These are phyloP conservation scores for Globomyces pollinis-pini DNA, from an alignment of 192 early-diverging fungal genomes.

Conservation along the genomic window DNA sequence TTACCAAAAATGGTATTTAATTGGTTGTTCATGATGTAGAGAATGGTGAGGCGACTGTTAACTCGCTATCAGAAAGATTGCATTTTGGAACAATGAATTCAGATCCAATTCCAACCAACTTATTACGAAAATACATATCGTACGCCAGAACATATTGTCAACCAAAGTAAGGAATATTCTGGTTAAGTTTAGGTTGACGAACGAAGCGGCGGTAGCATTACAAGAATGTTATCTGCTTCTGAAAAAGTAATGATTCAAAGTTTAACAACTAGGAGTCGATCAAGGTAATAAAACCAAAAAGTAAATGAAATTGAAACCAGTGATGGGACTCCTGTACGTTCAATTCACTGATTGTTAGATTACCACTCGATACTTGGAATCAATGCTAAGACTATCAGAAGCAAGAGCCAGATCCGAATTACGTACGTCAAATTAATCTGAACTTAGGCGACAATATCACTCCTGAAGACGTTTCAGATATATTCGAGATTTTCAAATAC, in stretches of 20 bases:
- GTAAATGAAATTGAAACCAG: too few species aligned
- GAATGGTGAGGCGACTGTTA: neutral
- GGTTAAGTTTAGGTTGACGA: too few species aligned
- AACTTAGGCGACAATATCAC: slow-evolving; percentile 68
- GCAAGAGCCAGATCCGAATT: slow-evolving; percentile 71
- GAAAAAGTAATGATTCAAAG: slow-evolving; percentile 22
- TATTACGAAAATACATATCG: slow-evolving; percentile 76
- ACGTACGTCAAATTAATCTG: too few species aligned
- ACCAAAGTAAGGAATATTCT: too few species aligned
- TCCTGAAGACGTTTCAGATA: slow-evolving; percentile 62
- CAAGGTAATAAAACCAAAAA: too few species aligned
- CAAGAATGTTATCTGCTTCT: slow-evolving; percentile 71
- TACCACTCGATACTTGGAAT: slow-evolving; percentile 76
- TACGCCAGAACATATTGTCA: slow-evolving; percentile 75
- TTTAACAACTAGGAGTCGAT: slow-evolving; percentile 31
- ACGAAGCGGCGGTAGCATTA: slow-evolving; percentile 47
- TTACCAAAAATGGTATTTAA: neutral
- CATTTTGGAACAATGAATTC: slow-evolving; percentile 33
- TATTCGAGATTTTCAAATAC: slow-evolving; percentile 64
- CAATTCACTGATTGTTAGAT: too few species aligned
- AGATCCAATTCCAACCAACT: slow-evolving; percentile 50
- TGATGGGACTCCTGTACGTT: too few species aligned
- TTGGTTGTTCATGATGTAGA: neutral
- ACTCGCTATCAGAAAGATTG: slow-evolving; percentile 33
- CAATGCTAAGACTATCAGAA: slow-evolving; percentile 66